These are phyloP conservation scores for Aphanomyces cochlioides DNA, from an alignment of 352 stramenopile genomes.

Conservation along the genomic window DNA sequence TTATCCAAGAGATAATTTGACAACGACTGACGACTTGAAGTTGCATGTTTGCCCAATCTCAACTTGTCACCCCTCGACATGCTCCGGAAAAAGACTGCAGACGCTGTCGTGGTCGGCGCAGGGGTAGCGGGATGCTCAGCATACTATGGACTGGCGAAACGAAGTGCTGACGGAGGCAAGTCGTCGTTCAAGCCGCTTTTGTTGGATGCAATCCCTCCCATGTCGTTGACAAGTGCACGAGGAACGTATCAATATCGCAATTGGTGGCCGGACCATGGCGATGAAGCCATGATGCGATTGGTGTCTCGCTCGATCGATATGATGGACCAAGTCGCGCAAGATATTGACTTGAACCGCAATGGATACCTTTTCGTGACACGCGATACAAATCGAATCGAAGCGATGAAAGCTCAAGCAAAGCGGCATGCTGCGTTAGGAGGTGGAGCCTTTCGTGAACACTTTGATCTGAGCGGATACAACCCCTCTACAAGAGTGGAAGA, in stretches of 20 bases:
- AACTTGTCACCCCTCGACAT: not conserved
- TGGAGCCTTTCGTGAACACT: conserved; percentile 50
- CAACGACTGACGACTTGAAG: no score
- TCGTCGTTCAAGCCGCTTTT: conserved; percentile 62
- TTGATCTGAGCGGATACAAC: conserved; percentile 43
- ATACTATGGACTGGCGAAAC: conserved; percentile 68
- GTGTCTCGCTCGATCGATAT: conserved; percentile 72
- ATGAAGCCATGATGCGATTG: conserved; percentile 60
- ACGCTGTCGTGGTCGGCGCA: conserved; percentile 69
- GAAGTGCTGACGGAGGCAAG: conserved; percentile 40
- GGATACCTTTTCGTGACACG: conserved; percentile 76
- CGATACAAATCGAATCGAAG: conserved; percentile 44
- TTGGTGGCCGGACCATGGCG: conserved; percentile 70
- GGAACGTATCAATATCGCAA: conserved; percentile 81
- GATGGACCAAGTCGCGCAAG: conserved; percentile 65
- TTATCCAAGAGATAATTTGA: no score
- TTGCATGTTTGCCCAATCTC: no score
- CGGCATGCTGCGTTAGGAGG: conserved; percentile 53
- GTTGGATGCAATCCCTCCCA: conserved; percentile 55
- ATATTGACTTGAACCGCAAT: conserved; percentile 71
- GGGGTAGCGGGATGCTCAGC: conserved; percentile 71
- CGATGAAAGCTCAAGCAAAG: conserved; percentile 46
- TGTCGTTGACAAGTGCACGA: conserved; percentile 74
- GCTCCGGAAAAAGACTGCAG: conserved; percentile 48
- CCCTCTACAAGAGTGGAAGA: conserved; percentile 51